phyloP scores from a whole-genome alignment of 1,284 basidiomycete genomes.

The Cerrena zonata region DNA sequence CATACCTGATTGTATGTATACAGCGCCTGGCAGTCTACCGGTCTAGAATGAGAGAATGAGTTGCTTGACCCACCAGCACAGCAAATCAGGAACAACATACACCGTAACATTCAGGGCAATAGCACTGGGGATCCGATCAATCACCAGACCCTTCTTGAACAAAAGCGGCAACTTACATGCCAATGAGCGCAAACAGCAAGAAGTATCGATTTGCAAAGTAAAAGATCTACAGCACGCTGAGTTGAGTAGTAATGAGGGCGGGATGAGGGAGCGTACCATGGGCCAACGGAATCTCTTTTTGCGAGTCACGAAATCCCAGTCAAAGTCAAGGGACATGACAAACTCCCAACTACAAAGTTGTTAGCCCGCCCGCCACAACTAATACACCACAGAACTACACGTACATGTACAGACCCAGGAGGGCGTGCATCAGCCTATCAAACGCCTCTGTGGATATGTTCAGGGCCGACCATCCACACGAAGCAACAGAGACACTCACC shows the following conservation, averaged over 20 bases:
- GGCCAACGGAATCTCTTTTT: constrained; percentile 51
- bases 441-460: constrained; percentile 42
- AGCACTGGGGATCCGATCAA: not conserved
- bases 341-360: constrained; percentile 31
- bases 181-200: constrained; percentile 59
- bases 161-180: constrained; percentile 60
- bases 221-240: constrained; percentile 44
- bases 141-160: too few relatives aligned
- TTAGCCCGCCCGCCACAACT: constrained; percentile 43
- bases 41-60: constrained; percentile 32
- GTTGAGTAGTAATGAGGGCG: not conserved
- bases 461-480: not conserved
- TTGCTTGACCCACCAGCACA: not conserved
- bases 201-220: constrained; percentile 70
- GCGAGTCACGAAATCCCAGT: constrained; percentile 59
- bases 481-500: constrained; percentile 32
- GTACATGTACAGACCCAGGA: constrained; percentile 66
- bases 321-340: constrained; percentile 59
- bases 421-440: constrained; percentile 58
- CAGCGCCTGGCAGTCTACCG: constrained; percentile 59
- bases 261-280: constrained; percentile 20
- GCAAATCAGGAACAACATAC: not conserved
- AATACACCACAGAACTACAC: constrained; percentile 29
- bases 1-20: constrained; percentile 64
- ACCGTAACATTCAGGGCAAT: not conserved